These are phyloP conservation scores for Naganishia albida DNA, from an alignment of 1,284 basidiomycete species.

Conservation along the genomic window DNA sequence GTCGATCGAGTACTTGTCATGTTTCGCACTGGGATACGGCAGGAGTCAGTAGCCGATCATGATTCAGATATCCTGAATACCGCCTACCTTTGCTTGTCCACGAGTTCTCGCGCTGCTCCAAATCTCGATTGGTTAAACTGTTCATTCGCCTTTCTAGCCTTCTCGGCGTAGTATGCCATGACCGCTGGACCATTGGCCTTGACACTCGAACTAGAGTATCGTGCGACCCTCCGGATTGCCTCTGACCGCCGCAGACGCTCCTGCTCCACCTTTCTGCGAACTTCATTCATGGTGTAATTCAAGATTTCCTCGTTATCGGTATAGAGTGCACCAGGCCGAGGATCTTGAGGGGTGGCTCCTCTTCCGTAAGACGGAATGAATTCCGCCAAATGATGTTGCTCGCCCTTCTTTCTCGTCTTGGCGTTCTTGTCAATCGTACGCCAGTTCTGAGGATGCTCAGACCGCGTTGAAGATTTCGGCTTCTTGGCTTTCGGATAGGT, in stretches of 20 bases:
- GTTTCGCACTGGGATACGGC: conserved; percentile 3
- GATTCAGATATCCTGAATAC: background rate
- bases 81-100: conserved; percentile 41
- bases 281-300: conserved; percentile 39
- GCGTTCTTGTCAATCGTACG: conserved; percentile 39
- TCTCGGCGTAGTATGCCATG: conserved; percentile 46
- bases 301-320: conserved; percentile 5
- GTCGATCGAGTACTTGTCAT: conserved; percentile 40
- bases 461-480: background rate
- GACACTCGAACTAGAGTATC: conserved; percentile 38
- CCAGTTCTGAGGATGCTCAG: conserved; percentile 46
- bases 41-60: no score
- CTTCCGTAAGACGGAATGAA: conserved; percentile 44
- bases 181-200: conserved; percentile 39
- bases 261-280: conserved; percentile 39
- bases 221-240: conserved; percentile 46
- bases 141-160: conserved; percentile 44
- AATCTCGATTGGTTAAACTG: conserved; percentile 45
- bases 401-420: conserved; percentile 16
- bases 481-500: conserved; percentile 11
- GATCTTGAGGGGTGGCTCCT: conserved; percentile 37
- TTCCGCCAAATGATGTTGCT: conserved; percentile 39
- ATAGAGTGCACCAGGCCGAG: conserved; percentile 37
- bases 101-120: conserved; percentile 45
- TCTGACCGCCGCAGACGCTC: conserved; percentile 41